Percentiles rank a stretch among this genome's conserved stretches.
These are phyloP conservation scores for Bipolaris zeicola DNA, from an alignment of 2,329 filamentous ascomycete genomes.

Conservation along the genomic window DNA sequence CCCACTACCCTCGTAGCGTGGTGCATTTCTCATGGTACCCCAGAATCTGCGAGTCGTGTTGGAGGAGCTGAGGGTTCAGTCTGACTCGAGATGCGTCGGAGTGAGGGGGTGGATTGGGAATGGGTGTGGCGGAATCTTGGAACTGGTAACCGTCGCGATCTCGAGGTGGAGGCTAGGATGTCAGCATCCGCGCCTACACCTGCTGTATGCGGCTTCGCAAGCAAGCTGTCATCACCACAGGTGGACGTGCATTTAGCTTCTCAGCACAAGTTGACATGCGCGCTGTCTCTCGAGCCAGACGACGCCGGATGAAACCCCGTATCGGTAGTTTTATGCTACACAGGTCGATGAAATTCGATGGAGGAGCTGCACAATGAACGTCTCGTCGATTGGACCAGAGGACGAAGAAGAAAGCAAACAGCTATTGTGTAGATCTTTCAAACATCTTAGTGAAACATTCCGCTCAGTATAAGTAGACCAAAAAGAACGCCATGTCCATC, in stretches of 20 bases:
- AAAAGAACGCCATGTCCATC: neutral
- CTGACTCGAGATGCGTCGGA: conserved; percentile 7
- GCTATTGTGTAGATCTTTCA: neutral
- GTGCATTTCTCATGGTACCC: neutral
- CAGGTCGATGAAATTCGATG: neutral
- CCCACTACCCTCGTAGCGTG: conserved; percentile 2
- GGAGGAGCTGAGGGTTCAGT: neutral
- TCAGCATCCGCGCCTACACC: conserved; percentile 7
- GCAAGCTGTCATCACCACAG: conserved; percentile 1
- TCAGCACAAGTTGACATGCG: neutral
- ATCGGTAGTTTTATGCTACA: neutral
- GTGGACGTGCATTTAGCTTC: neutral
- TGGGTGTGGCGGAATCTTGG: conserved; percentile 11
- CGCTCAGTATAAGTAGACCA: neutral
- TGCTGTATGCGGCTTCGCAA: neutral
- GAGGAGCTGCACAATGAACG: neutral
- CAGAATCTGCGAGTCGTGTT: conserved; percentile 14
- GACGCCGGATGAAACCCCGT: neutral
- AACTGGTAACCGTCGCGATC: conserved; percentile 2
- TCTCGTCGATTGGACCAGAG: neutral
- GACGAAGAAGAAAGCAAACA: neutral
- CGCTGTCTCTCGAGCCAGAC: neutral
- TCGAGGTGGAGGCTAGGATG: conserved; percentile 1
- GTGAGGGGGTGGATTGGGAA: conserved; percentile 2
- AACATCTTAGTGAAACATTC: neutral